phyloP scores from a whole-genome alignment of 257 asterid species.

The Vinca minor region DNA sequence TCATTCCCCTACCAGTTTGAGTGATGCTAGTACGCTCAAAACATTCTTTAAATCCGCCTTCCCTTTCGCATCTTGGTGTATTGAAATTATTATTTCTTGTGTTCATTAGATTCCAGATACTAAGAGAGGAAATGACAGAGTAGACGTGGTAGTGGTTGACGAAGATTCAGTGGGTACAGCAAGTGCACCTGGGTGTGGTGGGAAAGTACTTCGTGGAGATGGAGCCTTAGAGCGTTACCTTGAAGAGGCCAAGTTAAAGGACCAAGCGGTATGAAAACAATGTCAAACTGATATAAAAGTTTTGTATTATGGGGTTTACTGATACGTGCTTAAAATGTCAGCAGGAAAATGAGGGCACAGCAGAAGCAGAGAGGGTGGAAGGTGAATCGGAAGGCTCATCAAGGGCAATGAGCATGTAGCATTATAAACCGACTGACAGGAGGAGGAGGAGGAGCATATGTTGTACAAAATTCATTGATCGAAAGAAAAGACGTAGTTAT shows the following conservation, averaged over 20 bases:
- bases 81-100: neutral
- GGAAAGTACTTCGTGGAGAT: constrained; percentile 64
- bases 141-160: constrained; percentile 75
- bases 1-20: neutral
- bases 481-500: too few relatives aligned
- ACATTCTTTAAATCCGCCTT: neutral
- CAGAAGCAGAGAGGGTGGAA: constrained; percentile 35
- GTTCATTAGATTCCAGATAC: constrained; percentile 64
- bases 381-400: constrained; percentile 56
- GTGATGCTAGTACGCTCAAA: neutral
- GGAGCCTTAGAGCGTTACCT: constrained; percentile 62
- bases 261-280: constrained; percentile 31
- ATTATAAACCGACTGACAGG: too few relatives aligned
- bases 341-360: constrained; percentile 36
- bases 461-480: constrained; percentile 10
- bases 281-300: neutral
- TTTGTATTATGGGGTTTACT: neutral
- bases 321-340: neutral
- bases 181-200: constrained; percentile 60
- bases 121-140: constrained; percentile 47
- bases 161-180: constrained; percentile 63
- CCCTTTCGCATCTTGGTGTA: neutral
- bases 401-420: constrained; percentile 69
- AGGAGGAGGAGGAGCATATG: neutral
- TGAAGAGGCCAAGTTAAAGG: constrained; percentile 30